Conservation (phyloP, 1,139 yeast species). For the Lodderomyces oxycetoniae region DNA sequence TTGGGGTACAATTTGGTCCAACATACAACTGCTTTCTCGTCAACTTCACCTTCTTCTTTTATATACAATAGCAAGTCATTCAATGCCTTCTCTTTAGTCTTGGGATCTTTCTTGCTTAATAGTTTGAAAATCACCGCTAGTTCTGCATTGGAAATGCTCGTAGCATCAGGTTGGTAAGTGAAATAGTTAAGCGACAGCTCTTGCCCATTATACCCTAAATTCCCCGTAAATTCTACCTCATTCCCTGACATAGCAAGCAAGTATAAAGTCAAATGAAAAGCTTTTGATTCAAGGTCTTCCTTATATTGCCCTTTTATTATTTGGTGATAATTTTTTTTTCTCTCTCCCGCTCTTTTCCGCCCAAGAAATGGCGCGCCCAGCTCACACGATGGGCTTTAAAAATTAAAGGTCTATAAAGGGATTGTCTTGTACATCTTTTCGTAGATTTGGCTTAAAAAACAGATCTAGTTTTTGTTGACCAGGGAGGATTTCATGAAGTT, state of each 20-base stretch:
- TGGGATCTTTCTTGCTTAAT: conserved; percentile 70
- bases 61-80: conserved; percentile 38
- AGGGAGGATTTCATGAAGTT: neutral
- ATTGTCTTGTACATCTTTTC: neutral
- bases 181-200: conserved; percentile 71
- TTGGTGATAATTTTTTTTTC: neutral
- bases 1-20: conserved; percentile 86
- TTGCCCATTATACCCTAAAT: conserved; percentile 49
- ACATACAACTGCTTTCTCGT: conserved; percentile 51
- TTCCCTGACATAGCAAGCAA: neutral
- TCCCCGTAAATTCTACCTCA: conserved; percentile 5
- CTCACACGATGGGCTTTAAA: no score
- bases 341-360: neutral
- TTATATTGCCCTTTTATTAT: neutral
- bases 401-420: conserved; percentile 2
- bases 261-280: neutral
- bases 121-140: conserved; percentile 67
- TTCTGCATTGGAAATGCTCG: conserved; percentile 52
- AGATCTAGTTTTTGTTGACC: conserved; percentile 2
- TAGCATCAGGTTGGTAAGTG: conserved; percentile 72
- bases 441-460: conserved; percentile 1
- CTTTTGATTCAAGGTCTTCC: neutral
- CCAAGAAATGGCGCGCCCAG: no score
- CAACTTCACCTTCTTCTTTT: conserved; percentile 14
- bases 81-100: conserved; percentile 79